Conservation (phyloP, 306 rosid genomes). For the Casuarina glauca region DNA sequence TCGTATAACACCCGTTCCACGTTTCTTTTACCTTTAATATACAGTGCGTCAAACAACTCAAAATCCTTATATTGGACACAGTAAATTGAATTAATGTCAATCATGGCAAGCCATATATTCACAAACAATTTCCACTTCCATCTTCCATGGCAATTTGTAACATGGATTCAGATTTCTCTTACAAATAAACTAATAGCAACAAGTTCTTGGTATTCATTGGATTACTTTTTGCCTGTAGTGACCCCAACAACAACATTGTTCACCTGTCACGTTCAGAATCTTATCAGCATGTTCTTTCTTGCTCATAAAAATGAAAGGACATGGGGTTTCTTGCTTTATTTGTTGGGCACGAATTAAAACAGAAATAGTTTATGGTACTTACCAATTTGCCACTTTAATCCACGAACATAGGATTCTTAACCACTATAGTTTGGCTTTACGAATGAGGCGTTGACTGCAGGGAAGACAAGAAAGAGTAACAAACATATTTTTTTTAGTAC, state of each 20-base stretch:
- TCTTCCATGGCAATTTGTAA: slow-evolving; percentile 16
- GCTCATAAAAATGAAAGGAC: background rate
- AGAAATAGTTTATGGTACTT: background rate
- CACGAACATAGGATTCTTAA: too few species aligned
- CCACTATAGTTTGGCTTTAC: slow-evolving; percentile 61
- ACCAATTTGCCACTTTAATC: too few species aligned
- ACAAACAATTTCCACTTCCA: slow-evolving; percentile 27
- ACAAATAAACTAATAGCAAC: slow-evolving; percentile 6
- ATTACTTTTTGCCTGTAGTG: slow-evolving; percentile 81
- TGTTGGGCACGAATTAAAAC: background rate
- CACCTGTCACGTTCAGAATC: too few species aligned
- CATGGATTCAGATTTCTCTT: slow-evolving; percentile 3
- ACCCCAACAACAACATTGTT: slow-evolving; percentile 96
- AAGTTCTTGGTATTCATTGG: background rate
- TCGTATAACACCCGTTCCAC: background rate
- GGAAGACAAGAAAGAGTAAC: slow-evolving; percentile 20
- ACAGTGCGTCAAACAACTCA: slow-evolving; percentile 12
- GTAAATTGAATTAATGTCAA: background rate
- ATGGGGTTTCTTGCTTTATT: background rate
- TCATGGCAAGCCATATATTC: slow-evolving; percentile 24
- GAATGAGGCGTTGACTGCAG: slow-evolving; percentile 55
- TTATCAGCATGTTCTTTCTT: too few species aligned
- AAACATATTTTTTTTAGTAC: background rate
- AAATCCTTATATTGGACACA: slow-evolving; percentile 10
- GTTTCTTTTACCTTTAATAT: background rate